Evolutionary conservation across 495 filamentous ascomycete genomes (phyloP), one percentile per base, ranked within the genome.

Genomic region (Penicillium samsonianum): DNA sequence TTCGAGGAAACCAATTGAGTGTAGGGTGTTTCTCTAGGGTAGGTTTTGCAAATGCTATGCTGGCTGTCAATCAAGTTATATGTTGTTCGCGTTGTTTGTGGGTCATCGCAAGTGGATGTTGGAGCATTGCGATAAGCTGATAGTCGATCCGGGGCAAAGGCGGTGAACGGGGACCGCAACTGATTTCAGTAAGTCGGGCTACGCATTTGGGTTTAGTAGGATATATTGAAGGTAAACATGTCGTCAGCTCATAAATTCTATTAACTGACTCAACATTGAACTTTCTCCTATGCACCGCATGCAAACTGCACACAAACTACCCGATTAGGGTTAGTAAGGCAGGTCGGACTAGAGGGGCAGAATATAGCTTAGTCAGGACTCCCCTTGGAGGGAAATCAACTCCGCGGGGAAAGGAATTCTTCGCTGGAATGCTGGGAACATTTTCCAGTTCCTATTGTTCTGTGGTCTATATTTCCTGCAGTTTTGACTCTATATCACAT

Each of bases 81-180:
- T 10, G 30, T 33, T 33, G 30, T 33, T 12, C 4, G 2, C 11
- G 30, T 33, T 33, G 30, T 28, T 14, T 9, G 45, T 10, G 5
- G 10, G 30, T 48, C 28, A 42, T 47, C 14, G 7, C 14, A 12
- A 33, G 16, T 45, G 52, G 28, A 45, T 26, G 52, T 45, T 35
- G 20, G 37, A 14, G 38, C 47, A 42, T 35, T 28, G 47, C 33
- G 47, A 58, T 58, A 58, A 61, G 45, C 45, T 33, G 58, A 50
- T 53, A 47, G 66, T 60, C 53, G 62, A 69, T 67, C 60, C 56
- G 60, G 67, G 66, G 58, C 58, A 65, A 56, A 62, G 59, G 54
- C 56, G 56, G 60, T 52, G 51, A 46, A 11, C 1, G 2, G 5
- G 7, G 16, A 2, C 45, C 5, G 4, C 9, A 3, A 43, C 3